Base-by-base conservation (phyloP, 1,284 basidiomycete species). In the Apiotrichum laibachii region DNA sequence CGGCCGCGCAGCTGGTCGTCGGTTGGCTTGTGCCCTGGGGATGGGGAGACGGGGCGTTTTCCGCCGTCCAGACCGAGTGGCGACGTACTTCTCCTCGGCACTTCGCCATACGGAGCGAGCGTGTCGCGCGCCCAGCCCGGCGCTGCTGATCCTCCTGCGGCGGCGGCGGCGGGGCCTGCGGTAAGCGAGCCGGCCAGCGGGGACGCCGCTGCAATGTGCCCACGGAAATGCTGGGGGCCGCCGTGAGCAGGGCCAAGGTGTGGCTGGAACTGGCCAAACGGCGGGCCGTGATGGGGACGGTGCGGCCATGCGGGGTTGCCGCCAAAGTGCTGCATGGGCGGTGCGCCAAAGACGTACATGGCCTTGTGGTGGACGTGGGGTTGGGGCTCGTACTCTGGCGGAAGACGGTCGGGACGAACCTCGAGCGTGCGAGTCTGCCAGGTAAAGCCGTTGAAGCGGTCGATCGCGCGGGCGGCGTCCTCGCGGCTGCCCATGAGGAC, bases 351-450 rank as follows among this genome's bases (percentile, higher is more conserved):
- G 18, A 53, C 57, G 44, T 57, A 62, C 62, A 64, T 60, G 44
- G 55, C 48, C 72, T 71, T 52, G 59, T 70, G 62, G 53, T 61
- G n/a, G 48, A 65, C 60, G 70, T 73, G 71, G 55, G 77, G 63
- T 78, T 83, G 69, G 77, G 80, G 67, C 82, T 85, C 65, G 77
- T 81, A 78, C 67, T 81, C 80, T 62, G 80, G 80, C 49, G 84
- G 83, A 57, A 92, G 80, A 33, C 90, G 84, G 77, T 95, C 91
- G 11, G 88, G 87, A 21, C 91, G 83, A 34, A 95, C 91, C 77
- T 95, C 91, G 26, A 94, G 84, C 31, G 88, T 84, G n/a, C 91
- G 82, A 4, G 89, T 90, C 77, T 94, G 92, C 91, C 92, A 95
- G 37, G 85, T 86, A 75, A 89, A 93, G 9, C 91, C 90, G 71